These are phyloP conservation scores for Leccinum subrobustum DNA, from an alignment of 1,284 basidiomycete genomes.

Conservation along the genomic window DNA sequence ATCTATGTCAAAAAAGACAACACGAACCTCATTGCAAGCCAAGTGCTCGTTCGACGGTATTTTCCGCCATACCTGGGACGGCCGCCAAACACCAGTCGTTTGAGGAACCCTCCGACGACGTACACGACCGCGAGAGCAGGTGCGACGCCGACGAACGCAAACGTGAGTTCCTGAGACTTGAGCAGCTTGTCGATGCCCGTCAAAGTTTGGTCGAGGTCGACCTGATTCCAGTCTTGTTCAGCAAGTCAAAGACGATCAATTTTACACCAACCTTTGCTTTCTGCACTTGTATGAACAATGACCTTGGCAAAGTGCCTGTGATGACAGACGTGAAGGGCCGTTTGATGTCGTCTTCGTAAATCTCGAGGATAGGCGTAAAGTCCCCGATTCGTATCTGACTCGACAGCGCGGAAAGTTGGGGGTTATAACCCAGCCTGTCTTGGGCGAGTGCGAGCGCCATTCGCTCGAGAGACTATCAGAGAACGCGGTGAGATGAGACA, in stretches of 20 bases:
- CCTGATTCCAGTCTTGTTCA: constrained; percentile 42
- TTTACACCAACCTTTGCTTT: constrained; percentile 82
- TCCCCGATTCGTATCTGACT: constrained; percentile 77
- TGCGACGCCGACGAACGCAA: constrained; percentile 96
- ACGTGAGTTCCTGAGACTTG: constrained; percentile 93
- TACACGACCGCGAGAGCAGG: constrained; percentile 86
- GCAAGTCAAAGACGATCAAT: background rate
- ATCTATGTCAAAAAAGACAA: background rate
- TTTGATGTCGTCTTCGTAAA: constrained; percentile 93
- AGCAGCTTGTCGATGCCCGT: constrained; percentile 89
- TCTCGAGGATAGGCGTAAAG: constrained; percentile 82
- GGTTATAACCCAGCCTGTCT: constrained; percentile 71
- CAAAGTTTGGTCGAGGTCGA: constrained; percentile 88
- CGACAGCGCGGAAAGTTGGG: constrained; percentile 66
- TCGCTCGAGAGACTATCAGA: constrained; percentile 79
- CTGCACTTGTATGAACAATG: constrained; percentile 91
- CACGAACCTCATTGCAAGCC: constrained; percentile 62
- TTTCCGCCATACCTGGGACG: constrained; percentile 54
- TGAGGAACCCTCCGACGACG: constrained; percentile 54
- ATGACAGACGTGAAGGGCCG: constrained; percentile 81
- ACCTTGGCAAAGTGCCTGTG: constrained; percentile 80
- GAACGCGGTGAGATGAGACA: constrained; percentile 8
- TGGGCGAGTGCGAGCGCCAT: constrained; percentile 88
- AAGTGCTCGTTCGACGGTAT: constrained; percentile 47
- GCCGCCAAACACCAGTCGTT: constrained; percentile 26